Base-by-base conservation (phyloP, 352 stramenopile species). In the Blastocystis sp. region DNA sequence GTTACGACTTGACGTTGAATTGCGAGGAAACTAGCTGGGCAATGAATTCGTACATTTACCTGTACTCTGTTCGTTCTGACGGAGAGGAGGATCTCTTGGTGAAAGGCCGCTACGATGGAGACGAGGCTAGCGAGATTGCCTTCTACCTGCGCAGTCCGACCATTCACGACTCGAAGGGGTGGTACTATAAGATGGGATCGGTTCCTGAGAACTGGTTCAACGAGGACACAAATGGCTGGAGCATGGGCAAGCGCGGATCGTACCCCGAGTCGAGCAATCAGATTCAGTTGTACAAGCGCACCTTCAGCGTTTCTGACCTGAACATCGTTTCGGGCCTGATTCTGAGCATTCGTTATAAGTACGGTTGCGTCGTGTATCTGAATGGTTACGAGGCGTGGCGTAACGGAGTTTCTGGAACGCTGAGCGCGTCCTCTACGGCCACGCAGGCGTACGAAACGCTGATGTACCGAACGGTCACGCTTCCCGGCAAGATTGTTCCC, bases 261-360 rank as follows among this genome's bases (percentile, higher is more conserved):
- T 81, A 36, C 48, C 69, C 69, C 27, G 53, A 61, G 16, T 63
- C 69, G 24, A 16, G 44, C 11, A 81, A 81, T 42, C 27, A 29
- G 8, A 81, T 81, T 61, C 69, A 81, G 44, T 51, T 81, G 29
- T 81, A 81, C 27, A 63, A 64, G 29, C 61, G 63, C 14, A 65
- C 44, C 21, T 81, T 81, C 69, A 65, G 14, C 29, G 32, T 81
- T 24, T 14, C 42, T 0, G 32, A 61, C 34, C 14, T 81, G 1
- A 27, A n/a, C 2, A 32, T 2, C 27, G 11, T 32, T 11, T 32
- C 69, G 2, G 69, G 69, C n/a, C 18, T 81, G 44, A 51, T 81
- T 27, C 48, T 81, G 69, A 65, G 18, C 0, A 59, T 81, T 59
- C 51, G 69, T 29, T 81, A 81, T n/a, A 54, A 40, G 36, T 63